Evolutionary conservation across 2,329 filamentous ascomycete genomes (phyloP).

Genomic region (Tolypocladium pustulatum): DNA sequence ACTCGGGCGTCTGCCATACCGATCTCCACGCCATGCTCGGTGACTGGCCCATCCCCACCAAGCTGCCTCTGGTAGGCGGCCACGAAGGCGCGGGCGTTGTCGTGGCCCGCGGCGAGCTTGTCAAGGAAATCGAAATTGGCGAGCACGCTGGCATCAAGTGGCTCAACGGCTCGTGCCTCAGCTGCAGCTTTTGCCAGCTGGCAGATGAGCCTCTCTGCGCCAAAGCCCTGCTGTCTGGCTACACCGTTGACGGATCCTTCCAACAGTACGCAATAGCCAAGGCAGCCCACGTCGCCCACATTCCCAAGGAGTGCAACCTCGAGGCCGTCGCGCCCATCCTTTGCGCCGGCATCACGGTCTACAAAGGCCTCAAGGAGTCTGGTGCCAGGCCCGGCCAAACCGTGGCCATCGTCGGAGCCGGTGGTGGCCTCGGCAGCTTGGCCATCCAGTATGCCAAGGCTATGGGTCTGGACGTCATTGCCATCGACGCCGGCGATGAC

Average conservation of each 20-base stretch:
- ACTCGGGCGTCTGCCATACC: slow-evolving; percentile 84
- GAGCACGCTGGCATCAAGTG: slow-evolving; percentile 87
- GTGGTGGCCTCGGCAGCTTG: slow-evolving; percentile 69
- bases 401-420: slow-evolving; percentile 78
- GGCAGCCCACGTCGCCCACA: slow-evolving; percentile 71
- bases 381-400: slow-evolving; percentile 62
- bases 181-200: slow-evolving; percentile 74
- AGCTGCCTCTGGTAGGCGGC: slow-evolving; percentile 78
- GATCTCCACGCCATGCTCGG: slow-evolving; percentile 72
- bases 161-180: slow-evolving; percentile 79
- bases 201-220: slow-evolving; percentile 76
- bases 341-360: slow-evolving; percentile 79
- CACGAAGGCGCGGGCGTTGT: slow-evolving; percentile 73
- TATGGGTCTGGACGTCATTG: slow-evolving; percentile 74
- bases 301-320: slow-evolving; percentile 66
- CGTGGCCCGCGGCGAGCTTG: slow-evolving; percentile 67
- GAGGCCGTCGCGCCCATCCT: slow-evolving; percentile 72
- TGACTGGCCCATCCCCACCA: slow-evolving; percentile 78
- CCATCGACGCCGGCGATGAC: slow-evolving; percentile 74
- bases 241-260: slow-evolving; percentile 88
- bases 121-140: slow-evolving; percentile 68
- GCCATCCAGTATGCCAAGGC: slow-evolving; percentile 83
- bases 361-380: slow-evolving; percentile 86
- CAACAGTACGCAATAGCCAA: slow-evolving; percentile 88
- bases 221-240: slow-evolving; percentile 68